Evolutionary conservation across 768 basidiomycete genomes (phyloP).

Genomic region (Rhodotorula sphaerocarpa): DNA sequence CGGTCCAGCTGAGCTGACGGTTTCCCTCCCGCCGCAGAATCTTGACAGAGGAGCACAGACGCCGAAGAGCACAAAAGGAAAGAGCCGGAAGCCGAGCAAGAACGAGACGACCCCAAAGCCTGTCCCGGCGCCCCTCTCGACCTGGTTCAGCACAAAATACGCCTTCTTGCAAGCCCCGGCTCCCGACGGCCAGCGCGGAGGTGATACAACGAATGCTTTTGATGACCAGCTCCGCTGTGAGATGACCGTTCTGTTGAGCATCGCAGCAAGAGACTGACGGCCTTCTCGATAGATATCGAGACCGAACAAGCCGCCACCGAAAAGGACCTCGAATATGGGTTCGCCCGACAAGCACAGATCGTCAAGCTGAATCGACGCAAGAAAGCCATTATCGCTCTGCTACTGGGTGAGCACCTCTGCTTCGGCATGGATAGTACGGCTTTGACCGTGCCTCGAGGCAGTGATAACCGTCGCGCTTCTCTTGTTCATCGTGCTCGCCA

Average conservation of each 20-base stretch:
- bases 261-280: no score
- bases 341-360: conserved; percentile 10
- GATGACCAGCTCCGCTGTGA: conserved; percentile 7
- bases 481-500: conserved; percentile 28
- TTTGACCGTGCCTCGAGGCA: background rate
- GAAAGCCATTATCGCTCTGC: conserved; percentile 22
- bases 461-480: conserved; percentile 30
- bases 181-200: no score
- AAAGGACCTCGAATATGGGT: conserved; percentile 31
- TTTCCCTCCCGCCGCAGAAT: no score
- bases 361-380: conserved; percentile 11
- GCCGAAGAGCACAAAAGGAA: no score
- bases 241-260: no score
- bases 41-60: no score
- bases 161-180: no score
- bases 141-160: background rate
- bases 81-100: background rate
- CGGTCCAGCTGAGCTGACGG: no score
- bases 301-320: conserved; percentile 9
- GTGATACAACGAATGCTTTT: no score
- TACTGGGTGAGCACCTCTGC: conserved; percentile 22
- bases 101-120: background rate
- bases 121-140: background rate
- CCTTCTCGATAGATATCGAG: background rate
- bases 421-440: no score